phyloP scores from a whole-genome alignment of 345 rosid species.

The Arabis hirsuta region DNA sequence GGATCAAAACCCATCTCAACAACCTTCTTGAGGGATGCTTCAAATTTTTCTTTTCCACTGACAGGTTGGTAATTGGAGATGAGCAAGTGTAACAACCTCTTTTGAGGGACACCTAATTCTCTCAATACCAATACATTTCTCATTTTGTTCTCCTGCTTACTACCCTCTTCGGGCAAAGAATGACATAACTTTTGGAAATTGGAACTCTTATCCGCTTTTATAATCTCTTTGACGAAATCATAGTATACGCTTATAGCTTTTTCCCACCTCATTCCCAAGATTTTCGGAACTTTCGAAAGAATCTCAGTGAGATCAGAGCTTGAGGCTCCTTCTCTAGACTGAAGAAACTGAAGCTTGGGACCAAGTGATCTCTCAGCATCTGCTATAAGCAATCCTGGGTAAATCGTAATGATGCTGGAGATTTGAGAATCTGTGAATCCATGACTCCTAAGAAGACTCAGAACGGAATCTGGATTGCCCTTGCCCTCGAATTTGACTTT shows the following conservation, averaged over 20 bases:
- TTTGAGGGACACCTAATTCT: conserved; percentile 32
- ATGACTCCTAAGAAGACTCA: conserved; percentile 17
- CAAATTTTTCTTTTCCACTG: conserved; percentile 10
- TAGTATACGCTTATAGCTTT: neutral
- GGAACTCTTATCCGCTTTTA: neutral
- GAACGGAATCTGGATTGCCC: conserved; percentile 15
- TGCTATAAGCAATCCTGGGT: conserved; percentile 22
- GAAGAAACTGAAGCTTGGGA: conserved; percentile 40
- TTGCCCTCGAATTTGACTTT: neutral
- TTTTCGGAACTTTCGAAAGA: neutral
- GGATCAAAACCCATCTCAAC: conserved; percentile 38
- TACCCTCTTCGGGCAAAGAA: neutral
- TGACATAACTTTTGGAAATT: neutral
- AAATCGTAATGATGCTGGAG: neutral
- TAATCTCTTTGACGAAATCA: conserved; percentile 24
- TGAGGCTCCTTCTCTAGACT: conserved; percentile 31
- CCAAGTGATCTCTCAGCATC: conserved; percentile 26
- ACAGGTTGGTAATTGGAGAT: neutral
- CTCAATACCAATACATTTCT: conserved; percentile 24
- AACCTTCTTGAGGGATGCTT: conserved; percentile 7
- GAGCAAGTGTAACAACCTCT: conserved; percentile 7
- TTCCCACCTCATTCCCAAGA: conserved; percentile 27
- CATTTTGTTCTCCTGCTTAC: conserved; percentile 2
- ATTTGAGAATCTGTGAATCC: conserved; percentile 41
- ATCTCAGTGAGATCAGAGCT: conserved; percentile 16